Base-by-base conservation (phyloP, 1,284 basidiomycete genomes). In the Cryptococcus amylolentus region DNA sequence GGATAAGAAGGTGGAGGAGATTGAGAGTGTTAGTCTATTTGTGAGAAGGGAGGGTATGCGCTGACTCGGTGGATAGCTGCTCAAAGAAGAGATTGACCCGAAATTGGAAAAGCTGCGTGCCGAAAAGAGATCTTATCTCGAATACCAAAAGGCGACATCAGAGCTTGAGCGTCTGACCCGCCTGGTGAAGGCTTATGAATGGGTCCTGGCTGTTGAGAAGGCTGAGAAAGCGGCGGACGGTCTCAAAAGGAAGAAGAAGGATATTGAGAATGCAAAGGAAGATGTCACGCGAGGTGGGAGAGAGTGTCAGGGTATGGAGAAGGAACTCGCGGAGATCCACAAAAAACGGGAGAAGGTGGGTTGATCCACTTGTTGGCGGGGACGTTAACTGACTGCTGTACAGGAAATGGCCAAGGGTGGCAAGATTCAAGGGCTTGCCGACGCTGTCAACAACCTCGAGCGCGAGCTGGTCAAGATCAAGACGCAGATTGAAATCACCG, bases 1-100 rank as follows among this genome's bases (percentile, higher is more conserved):
- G 80, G 92, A 98, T 67, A 97, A 94, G 77, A 89, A 90, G 67
- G 89, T 98, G 23, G 87, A 91, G 61, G 94, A 98, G 76, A 88
- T 98, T 69, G 86, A 83, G 20, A 81, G 84, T 2, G 79, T 80
- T 55, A 63, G 80, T 73, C 23, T n/a, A 5, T 38, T 2, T 35
- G 6, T 35, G 31, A 35, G 10, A 10, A 35, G 31, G 10, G 6
- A 23, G 27, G 28, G 31, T 23, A 39, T 23, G 31, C 37, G 18
- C 27, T 49, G 23, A 48, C 31, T 49, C 18, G 14, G 31, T 4
- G 10, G 12, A 2, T 52, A 80, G 78, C 81, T 90, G 16, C 83
- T 98, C 23, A 78, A 81, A 1, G 93, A 98, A 73, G 96, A 98
- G 77, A 97, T 98, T 71, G 88, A 86, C 0, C 95, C 95, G 0